Conservation (phyloP, 306 rosid species). For the Myrica gale region DNA sequence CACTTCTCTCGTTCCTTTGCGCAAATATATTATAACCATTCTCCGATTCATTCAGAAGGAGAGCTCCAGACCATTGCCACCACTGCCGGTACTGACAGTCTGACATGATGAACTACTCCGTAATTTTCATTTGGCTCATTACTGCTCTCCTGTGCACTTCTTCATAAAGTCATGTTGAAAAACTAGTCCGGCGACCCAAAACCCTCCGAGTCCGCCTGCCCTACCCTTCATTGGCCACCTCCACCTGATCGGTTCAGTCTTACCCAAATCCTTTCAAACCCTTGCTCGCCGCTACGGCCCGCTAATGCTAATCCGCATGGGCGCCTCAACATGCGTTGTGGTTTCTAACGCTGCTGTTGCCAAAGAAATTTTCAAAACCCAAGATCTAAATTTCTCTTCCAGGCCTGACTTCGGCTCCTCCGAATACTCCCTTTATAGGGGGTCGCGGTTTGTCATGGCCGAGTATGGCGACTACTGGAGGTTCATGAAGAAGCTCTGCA, state of each 20-base stretch:
- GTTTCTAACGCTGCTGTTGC: conserved; percentile 55
- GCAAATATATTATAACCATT: no score
- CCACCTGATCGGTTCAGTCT: conserved; percentile 44
- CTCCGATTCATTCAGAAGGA: no score
- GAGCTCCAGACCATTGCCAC: no score
- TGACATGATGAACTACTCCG: not conserved
- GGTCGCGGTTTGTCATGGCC: conserved; percentile 46
- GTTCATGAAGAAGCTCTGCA: conserved; percentile 60
- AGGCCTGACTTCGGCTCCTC: conserved; percentile 53
- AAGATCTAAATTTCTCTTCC: conserved; percentile 46
- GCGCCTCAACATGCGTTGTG: conserved; percentile 49
- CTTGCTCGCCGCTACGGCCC: conserved; percentile 55
- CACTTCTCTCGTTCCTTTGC: no score
- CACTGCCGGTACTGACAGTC: no score
- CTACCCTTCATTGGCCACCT: no score
- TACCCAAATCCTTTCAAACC: conserved; percentile 52
- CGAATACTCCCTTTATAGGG: conserved; percentile 39
- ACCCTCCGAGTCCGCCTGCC: conserved; percentile 38
- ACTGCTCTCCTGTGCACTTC: conserved; percentile 1
- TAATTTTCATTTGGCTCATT: not conserved
- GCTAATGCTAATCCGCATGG: conserved; percentile 47
- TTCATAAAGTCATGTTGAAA: conserved; percentile 14
- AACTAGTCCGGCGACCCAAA: not conserved
- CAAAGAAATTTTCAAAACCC: conserved; percentile 48
- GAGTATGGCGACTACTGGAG: conserved; percentile 59